Base-by-base conservation (phyloP, 805 yeast genomes). In the Nakazawaea ishiwadae region DNA sequence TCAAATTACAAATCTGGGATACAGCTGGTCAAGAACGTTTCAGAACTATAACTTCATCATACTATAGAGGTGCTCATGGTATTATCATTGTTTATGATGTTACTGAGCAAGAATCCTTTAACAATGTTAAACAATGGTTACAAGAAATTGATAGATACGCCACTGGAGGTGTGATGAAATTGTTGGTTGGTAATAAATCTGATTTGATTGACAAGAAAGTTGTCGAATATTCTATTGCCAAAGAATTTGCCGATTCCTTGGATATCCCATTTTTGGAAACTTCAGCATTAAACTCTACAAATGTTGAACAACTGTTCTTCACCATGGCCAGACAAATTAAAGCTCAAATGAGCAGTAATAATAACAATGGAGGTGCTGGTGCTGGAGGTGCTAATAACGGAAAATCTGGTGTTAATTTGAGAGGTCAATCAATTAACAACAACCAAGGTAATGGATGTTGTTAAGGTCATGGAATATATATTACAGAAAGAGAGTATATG, bases 11-110 rank as follows among this genome's bases (percentile, higher is more conserved):
- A 70, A 91, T 93, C 60, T 93, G 99, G 99, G 99, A 93, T 62
- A 93, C 99, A 43, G 99, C 98, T 10, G 99, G 99, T 35, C 99
- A 93, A 71, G 99, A 93, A 66, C 75, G 99, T 55, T 93, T 93
- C 71, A 82, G 98, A 68, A 93, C 99, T 39, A 91, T 91, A 68
- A 93, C 98, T 10, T 86, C 96, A 11, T 87, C 96, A 12, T 91
- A 91, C 70, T 91, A 91, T 73, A 84, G 99, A 64, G 99, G 99
- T 44, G 96, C 98, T 10, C 98, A 91, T 61, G 99, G 99, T 47
- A 93, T 91, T 63, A 93, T 91, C 56, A 91, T 91, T 54, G 99
- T 91, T 40, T 91, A 93, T 64, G 99, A 91, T 61, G 97, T 93
- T 35, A 93, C 99, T 39, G 98, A 93, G 65, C 96, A 88, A 67